phyloP scores from a whole-genome alignment of 352 stramenopile genomes.

The Globisporangium nodosum region DNA sequence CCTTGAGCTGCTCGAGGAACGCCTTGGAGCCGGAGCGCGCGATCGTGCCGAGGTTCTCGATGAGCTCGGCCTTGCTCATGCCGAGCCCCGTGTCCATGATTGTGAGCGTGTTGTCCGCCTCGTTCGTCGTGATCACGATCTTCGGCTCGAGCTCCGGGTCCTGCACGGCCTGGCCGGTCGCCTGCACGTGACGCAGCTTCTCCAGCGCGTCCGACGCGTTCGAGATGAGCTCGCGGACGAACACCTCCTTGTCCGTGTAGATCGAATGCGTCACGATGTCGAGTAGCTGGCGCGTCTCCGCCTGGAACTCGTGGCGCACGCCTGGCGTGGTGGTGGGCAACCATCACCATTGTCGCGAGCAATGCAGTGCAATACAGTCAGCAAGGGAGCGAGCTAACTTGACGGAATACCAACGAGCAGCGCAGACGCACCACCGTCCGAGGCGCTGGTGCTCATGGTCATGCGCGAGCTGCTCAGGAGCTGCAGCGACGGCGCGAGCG shows the following conservation, averaged over 20 bases:
- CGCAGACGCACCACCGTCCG: conserved; percentile 14
- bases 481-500: conserved; percentile 25
- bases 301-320: conserved; percentile 91
- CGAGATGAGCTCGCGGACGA: conserved; percentile 98
- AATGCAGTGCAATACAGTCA: too few species aligned
- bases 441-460: conserved; percentile 31
- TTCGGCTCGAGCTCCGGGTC: conserved; percentile 90
- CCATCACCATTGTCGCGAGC: not conserved
- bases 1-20: conserved; percentile 93
- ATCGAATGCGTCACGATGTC: conserved; percentile 99
- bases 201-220: conserved; percentile 99
- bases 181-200: conserved; percentile 95
- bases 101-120: conserved; percentile 93
- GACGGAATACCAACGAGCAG: not conserved
- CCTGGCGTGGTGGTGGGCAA: conserved; percentile 10
- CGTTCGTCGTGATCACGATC: conserved; percentile 96
- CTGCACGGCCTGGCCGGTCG: conserved; percentile 59
- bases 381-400: too few species aligned
- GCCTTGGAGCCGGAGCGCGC: conserved; percentile 96
- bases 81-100: conserved; percentile 98
- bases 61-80: conserved; percentile 97
- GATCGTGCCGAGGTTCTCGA: conserved; percentile 98
- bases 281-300: conserved; percentile 93
- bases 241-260: conserved; percentile 99
- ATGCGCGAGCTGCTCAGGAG: conserved; percentile 28